Evolutionary conservation across 2,329 filamentous ascomycete species (phyloP).

Genomic region (Hansfordia pulvinata): DNA sequence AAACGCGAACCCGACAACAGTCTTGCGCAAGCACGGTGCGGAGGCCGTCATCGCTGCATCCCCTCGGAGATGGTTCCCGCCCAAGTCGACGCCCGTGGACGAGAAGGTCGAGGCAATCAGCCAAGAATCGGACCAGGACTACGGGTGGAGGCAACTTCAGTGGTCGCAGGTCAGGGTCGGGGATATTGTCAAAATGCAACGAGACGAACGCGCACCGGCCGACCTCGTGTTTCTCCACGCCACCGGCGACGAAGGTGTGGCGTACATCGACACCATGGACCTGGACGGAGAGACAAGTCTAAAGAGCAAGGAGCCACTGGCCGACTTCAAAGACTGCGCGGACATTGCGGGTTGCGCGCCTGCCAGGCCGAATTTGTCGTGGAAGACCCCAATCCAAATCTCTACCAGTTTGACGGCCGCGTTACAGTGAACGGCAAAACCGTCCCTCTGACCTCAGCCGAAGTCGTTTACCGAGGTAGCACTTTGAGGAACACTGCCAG

Average conservation of each 20-base stretch:
- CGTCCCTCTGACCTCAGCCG: constrained; percentile 61
- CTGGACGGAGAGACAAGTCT: constrained; percentile 73
- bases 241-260: constrained; percentile 62
- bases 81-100: constrained; percentile 4
- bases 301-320: constrained; percentile 59
- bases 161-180: constrained; percentile 61
- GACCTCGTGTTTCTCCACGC: constrained; percentile 72
- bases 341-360: constrained; percentile 39
- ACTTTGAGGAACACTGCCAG: constrained; percentile 60
- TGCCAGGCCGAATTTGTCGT: constrained; percentile 51
- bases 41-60: constrained; percentile 2
- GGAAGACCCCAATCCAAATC: constrained; percentile 65
- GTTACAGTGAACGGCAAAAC: constrained; percentile 44
- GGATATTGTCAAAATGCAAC: constrained; percentile 52
- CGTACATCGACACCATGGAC: constrained; percentile 78
- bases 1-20: constrained; percentile 43
- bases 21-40: constrained; percentile 20
- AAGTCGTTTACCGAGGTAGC: constrained; percentile 79
- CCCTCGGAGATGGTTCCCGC: constrained; percentile 8
- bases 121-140: constrained; percentile 10
- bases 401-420: constrained; percentile 65
- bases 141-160: constrained; percentile 40
- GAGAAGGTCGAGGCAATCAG: constrained; percentile 3
- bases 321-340: constrained; percentile 43
- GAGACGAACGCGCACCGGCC: constrained; percentile 71